Evolutionary conservation across 2,329 filamentous ascomycete species (phyloP).

Genomic region (Arthrobotrys sinensis): DNA sequence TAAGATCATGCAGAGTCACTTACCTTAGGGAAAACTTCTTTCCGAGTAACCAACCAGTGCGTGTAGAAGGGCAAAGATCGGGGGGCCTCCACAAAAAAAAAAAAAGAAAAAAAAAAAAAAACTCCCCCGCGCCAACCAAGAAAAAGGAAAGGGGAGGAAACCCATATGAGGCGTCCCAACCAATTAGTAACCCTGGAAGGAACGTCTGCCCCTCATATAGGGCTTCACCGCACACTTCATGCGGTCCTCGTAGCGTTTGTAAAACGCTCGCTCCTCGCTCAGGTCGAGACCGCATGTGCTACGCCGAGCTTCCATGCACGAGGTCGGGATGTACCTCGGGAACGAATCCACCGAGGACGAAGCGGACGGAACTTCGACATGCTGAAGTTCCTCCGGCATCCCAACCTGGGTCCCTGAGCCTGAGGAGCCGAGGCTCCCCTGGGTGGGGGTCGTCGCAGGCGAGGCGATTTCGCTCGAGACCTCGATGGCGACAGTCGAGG

Average conservation of each 20-base stretch:
- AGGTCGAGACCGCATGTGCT: constrained; percentile 59
- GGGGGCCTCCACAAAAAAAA: constrained; percentile 41
- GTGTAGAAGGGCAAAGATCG: constrained; percentile 35
- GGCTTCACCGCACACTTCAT: constrained; percentile 48
- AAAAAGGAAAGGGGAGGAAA: constrained; percentile 52
- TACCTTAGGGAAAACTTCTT: constrained; percentile 1
- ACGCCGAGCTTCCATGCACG: constrained; percentile 47
- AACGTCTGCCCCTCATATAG: constrained; percentile 58
- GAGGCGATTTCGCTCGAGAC: constrained; percentile 38
- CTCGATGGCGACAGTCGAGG: constrained; percentile 34
- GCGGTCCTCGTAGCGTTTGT: constrained; percentile 58
- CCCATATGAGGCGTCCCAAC: constrained; percentile 28
- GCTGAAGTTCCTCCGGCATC: constrained; percentile 40
- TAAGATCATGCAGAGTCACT: constrained; percentile 34
- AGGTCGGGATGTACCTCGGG: constrained; percentile 52
- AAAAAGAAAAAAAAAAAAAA: constrained; percentile 31
- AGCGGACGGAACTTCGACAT: constrained; percentile 23
- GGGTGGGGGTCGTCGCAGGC: constrained; percentile 28
- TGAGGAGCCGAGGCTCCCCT: constrained; percentile 52
- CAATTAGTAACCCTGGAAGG: constrained; percentile 40
- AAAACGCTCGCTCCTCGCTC: constrained; percentile 55
- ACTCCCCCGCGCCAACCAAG: constrained; percentile 32
- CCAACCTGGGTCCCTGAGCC: constrained; percentile 22
- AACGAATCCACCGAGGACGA: constrained; percentile 42
- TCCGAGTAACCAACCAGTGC: constrained; percentile 38